These are phyloP conservation scores for Polymyxa betae DNA, from an alignment of 208 protist species.

Conservation along the genomic window DNA sequence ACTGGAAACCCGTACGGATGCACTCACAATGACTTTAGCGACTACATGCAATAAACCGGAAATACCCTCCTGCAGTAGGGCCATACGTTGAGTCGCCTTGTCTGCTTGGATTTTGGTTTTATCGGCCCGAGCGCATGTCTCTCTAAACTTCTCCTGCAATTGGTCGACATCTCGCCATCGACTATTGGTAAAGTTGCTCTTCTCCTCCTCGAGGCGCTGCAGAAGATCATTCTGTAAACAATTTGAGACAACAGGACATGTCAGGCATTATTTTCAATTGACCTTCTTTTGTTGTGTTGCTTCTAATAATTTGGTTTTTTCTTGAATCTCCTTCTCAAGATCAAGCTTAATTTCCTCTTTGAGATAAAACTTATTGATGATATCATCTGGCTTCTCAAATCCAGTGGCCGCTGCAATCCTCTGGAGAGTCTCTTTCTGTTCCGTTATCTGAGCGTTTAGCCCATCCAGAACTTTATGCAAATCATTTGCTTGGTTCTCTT, in stretches of 20 bases:
- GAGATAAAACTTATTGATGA: slow-evolving; percentile 52
- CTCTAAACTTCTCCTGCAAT: slow-evolving; percentile 17
- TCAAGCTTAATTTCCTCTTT: slow-evolving; percentile 54
- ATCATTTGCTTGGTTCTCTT: not conserved
- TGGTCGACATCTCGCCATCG: slow-evolving; percentile 43
- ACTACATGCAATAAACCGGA: slow-evolving; percentile 24
- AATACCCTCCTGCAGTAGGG: slow-evolving; percentile 35
- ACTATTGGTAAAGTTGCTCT: slow-evolving; percentile 50
- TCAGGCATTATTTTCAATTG: not conserved
- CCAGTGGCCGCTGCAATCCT: slow-evolving; percentile 29
- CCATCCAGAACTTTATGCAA: slow-evolving; percentile 5
- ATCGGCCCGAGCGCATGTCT: slow-evolving; percentile 24
- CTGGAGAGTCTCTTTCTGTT: not conserved
- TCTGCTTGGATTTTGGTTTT: not conserved
- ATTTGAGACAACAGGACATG: not conserved
- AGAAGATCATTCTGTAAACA: not conserved
- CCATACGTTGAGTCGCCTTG: slow-evolving; percentile 5
- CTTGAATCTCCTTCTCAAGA: slow-evolving; percentile 51
- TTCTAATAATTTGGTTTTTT: slow-evolving; percentile 22
- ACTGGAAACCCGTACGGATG: no score
- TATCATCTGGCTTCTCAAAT: slow-evolving; percentile 22
- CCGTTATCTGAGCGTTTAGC: not conserved
- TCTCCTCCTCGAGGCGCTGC: slow-evolving; percentile 43
- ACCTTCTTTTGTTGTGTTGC: slow-evolving; percentile 40
- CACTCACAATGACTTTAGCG: no score